These are phyloP conservation scores for Botrytis medusae DNA, from an alignment of 2,329 filamentous ascomycete species.

Conservation along the genomic window DNA sequence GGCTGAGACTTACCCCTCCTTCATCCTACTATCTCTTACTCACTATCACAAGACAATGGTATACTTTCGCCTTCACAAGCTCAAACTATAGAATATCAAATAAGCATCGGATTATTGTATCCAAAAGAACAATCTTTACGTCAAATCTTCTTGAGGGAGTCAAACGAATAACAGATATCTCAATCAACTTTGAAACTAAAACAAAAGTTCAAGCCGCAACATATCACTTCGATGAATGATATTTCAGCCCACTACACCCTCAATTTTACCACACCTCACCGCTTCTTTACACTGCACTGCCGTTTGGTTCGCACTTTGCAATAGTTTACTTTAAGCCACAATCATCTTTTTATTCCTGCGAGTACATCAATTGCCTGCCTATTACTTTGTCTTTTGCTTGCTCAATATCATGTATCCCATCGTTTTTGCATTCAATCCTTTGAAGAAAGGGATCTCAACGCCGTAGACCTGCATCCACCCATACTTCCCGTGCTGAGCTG, in stretches of 20 bases:
- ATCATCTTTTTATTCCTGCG: not conserved
- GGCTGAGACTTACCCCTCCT: constrained; percentile 11
- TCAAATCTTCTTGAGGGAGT: not conserved
- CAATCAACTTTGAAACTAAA: not conserved
- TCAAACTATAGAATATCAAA: not conserved
- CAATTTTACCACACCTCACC: not conserved
- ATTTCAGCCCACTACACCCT: constrained; percentile 12
- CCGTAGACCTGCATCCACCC: constrained; percentile 10
- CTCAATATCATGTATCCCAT: not conserved
- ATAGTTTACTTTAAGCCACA: not conserved
- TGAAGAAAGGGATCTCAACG: not conserved
- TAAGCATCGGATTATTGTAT: not conserved
- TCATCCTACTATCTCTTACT: not conserved
- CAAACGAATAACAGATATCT: not conserved
- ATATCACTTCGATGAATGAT: constrained; percentile 12
- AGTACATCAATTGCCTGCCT: not conserved
- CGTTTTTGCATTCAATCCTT: not conserved
- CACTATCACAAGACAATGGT: constrained; percentile 7
- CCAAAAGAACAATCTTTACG: not conserved
- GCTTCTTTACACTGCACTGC: constrained; percentile 8
- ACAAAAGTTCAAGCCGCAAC: not conserved
- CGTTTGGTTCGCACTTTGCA: constrained; percentile 3
- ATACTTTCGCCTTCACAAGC: not conserved
- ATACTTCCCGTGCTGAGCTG: constrained; percentile 8
- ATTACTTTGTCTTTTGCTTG: not conserved